A percentile compares a stretch with the other conserved stretches of the same genome.
Conservation (phyloP, 768 basidiomycete genomes). For the Termitomyces sp. region DNA sequence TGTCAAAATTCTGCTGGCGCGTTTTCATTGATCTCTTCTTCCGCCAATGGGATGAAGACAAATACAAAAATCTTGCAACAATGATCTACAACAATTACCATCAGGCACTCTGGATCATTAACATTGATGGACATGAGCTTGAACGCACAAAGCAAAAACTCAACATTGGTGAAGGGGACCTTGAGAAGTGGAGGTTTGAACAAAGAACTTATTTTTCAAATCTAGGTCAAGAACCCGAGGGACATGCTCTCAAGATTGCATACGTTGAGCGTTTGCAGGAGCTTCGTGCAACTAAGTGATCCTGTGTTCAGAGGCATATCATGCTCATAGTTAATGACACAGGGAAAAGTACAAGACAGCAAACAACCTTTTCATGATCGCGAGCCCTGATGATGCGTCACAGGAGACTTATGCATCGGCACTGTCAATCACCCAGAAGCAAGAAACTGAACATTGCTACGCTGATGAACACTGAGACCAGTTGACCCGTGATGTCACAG, state of each 20-base stretch:
- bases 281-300: too few species aligned
- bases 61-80: conserved; percentile 26
- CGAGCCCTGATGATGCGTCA: too few species aligned
- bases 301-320: too few species aligned
- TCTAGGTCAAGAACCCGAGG: not conserved
- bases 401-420: too few species aligned
- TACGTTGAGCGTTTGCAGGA: not conserved
- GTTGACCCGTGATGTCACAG: too few species aligned
- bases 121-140: not conserved
- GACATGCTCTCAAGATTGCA: not conserved
- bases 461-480: too few species aligned
- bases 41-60: conserved; percentile 31
- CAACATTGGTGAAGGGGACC: not conserved
- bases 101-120: not conserved
- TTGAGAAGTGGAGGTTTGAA: not conserved
- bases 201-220: not conserved
- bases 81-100: not conserved
- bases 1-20: conserved; percentile 19
- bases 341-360: too few species aligned
- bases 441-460: too few species aligned
- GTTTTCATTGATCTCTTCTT: conserved; percentile 30
- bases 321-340: too few species aligned
- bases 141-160: not conserved
- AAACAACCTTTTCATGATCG: too few species aligned
- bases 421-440: too few species aligned